Conservation (phyloP, 2,329 filamentous ascomycete genomes). For the Curvularia lunata region DNA sequence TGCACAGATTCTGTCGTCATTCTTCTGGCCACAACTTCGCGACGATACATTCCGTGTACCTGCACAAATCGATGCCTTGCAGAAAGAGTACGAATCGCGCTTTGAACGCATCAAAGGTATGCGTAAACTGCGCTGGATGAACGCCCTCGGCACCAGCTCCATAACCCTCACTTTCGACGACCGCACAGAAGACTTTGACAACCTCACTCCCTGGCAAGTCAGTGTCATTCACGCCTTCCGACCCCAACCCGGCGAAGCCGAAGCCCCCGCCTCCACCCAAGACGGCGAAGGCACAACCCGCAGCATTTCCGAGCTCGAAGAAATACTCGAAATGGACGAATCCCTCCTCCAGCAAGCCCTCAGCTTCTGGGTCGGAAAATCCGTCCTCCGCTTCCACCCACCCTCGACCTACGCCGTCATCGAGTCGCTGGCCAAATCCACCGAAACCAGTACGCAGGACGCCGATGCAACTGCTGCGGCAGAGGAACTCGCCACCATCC, state of each 20-base stretch:
- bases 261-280: slow-evolving; percentile 18
- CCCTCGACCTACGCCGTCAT: slow-evolving; percentile 69
- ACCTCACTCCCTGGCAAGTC: slow-evolving; percentile 84
- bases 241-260: slow-evolving; percentile 48
- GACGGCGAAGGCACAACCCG: slow-evolving; percentile 45
- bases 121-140: slow-evolving; percentile 87
- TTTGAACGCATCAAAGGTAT: slow-evolving; percentile 83
- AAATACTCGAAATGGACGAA: slow-evolving; percentile 72
- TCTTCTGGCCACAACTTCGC: slow-evolving; percentile 89
- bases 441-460: slow-evolving; percentile 26
- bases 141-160: slow-evolving; percentile 78
- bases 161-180: slow-evolving; percentile 86
- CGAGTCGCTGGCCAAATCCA: slow-evolving; percentile 56
- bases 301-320: slow-evolving; percentile 55
- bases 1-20: slow-evolving; percentile 84
- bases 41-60: slow-evolving; percentile 73
- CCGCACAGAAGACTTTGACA: slow-evolving; percentile 73
- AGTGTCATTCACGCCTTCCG: slow-evolving; percentile 87
- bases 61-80: slow-evolving; percentile 62
- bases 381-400: slow-evolving; percentile 62
- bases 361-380: slow-evolving; percentile 73
- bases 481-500: slow-evolving; percentile 44
- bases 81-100: slow-evolving; percentile 72
- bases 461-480: slow-evolving; percentile 43
- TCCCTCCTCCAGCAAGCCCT: slow-evolving; percentile 72